phyloP scores from a whole-genome alignment of 148 eudicot species.

The Arbutus unedo region DNA sequence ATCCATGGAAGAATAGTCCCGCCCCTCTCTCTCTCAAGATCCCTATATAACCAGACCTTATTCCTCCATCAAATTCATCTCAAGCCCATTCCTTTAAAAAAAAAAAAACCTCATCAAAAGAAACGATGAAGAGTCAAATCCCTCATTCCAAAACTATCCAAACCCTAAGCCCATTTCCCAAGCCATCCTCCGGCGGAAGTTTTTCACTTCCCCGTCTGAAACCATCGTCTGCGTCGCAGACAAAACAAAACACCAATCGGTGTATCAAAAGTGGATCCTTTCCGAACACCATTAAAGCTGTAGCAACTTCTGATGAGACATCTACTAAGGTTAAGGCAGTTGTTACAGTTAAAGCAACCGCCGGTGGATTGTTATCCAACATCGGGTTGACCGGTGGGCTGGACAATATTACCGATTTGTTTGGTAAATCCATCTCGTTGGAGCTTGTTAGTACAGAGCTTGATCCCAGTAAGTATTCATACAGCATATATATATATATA shows the following conservation, averaged over 20 bases:
- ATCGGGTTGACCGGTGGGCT: conserved; percentile 32
- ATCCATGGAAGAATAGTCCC: too few relatives aligned
- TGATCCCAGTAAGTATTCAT: conserved; percentile 39
- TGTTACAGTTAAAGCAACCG: conserved; percentile 33
- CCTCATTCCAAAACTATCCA: not conserved
- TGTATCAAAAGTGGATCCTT: not conserved
- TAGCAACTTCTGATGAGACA: not conserved
- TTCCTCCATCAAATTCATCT: not conserved
- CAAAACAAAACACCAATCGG: not conserved
- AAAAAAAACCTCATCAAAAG: not conserved
- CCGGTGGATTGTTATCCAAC: conserved; percentile 33
- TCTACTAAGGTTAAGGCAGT: conserved; percentile 28
- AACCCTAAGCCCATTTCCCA: conserved; percentile 9
- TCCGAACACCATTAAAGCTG: conserved; percentile 10
- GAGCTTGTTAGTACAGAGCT: conserved; percentile 51
- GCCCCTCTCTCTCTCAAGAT: not conserved
- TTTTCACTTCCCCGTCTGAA: not conserved
- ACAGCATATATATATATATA: too few relatives aligned
- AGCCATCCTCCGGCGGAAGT: not conserved
- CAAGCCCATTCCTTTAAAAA: not conserved
- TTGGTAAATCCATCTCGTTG: conserved; percentile 38
- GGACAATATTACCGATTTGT: conserved; percentile 40
- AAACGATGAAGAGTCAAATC: conserved; percentile 8
- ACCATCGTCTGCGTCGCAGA: not conserved
- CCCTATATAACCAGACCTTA: not conserved